Percentiles rank a stretch among this genome's conserved stretches.
Evolutionary conservation across 2,329 filamentous ascomycete species (phyloP).

Genomic region (Tetracladium maxilliforme): DNA sequence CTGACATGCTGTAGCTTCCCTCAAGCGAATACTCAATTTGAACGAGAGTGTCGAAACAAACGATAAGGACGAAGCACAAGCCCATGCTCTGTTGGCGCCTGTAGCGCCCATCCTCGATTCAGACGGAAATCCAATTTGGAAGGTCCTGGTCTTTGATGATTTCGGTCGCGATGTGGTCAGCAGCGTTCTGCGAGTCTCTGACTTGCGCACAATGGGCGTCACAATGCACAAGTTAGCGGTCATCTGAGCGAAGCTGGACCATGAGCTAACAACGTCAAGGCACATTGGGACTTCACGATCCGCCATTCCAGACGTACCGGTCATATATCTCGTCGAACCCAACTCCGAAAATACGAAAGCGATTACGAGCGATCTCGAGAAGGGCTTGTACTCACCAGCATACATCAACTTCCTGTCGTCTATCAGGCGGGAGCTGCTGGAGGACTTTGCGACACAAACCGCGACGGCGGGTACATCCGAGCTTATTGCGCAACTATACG

Average conservation of each 20-base stretch:
- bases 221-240: constrained; percentile 75
- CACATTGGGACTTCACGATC: constrained; percentile 72
- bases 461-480: constrained; percentile 75
- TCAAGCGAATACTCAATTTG: constrained; percentile 90
- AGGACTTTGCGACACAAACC: constrained; percentile 87
- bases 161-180: constrained; percentile 88
- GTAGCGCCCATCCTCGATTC: constrained; percentile 71
- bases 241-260: background rate
- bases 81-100: constrained; percentile 50
- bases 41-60: too few species aligned
- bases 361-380: constrained; percentile 76
- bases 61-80: constrained; percentile 45
- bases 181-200: constrained; percentile 86
- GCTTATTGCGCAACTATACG: constrained; percentile 80
- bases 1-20: constrained; percentile 46
- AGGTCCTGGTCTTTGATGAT: constrained; percentile 91
- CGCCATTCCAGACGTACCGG: constrained; percentile 89
- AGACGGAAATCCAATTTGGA: constrained; percentile 91
- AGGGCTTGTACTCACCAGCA: constrained; percentile 79
- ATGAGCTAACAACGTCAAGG: constrained; percentile 26
- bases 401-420: constrained; percentile 97
- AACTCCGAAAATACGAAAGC: constrained; percentile 64
- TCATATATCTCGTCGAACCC: constrained; percentile 91
- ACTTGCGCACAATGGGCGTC: constrained; percentile 84
- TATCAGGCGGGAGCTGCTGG: constrained; percentile 74